Evolutionary conservation across 805 yeast genomes (phyloP).

Genomic region (Wickerhamomyces sydowiorum): DNA sequence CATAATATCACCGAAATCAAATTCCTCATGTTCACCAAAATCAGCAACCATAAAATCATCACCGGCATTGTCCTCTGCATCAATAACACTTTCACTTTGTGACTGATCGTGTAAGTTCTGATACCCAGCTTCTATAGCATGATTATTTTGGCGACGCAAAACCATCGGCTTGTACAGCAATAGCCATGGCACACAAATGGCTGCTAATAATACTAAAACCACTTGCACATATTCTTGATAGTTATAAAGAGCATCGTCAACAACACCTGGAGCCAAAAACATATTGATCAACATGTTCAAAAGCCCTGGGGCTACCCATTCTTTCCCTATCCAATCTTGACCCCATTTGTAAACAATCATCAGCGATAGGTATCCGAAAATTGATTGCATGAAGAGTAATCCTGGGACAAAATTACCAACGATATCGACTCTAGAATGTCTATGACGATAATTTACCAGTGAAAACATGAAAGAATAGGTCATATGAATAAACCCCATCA

Average conservation of each 20-base stretch:
- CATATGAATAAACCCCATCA: constrained; percentile 96
- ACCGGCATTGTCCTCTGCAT: constrained; percentile 41
- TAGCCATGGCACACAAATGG: constrained; percentile 90
- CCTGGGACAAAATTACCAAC: constrained; percentile 95
- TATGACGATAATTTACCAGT: constrained; percentile 68
- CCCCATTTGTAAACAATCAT: constrained; percentile 92
- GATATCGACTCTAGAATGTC: constrained; percentile 70
- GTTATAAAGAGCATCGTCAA: constrained; percentile 72
- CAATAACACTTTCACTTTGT: constrained; percentile 24
- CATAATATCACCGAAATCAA: constrained; percentile 87
- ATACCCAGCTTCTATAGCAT: constrained; percentile 45
- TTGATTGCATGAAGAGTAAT: constrained; percentile 89
- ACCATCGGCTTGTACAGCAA: constrained; percentile 78
- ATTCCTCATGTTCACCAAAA: constrained; percentile 47
- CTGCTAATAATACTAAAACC: constrained; percentile 65
- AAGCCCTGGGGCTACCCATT: constrained; percentile 83
- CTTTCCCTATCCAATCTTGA: constrained; percentile 80
- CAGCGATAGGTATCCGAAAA: constrained; percentile 86
- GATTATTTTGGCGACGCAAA: constrained; percentile 51
- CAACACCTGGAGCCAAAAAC: constrained; percentile 90
- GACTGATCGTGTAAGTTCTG: constrained; percentile 33
- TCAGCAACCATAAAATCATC: constrained; percentile 38
- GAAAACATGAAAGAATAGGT: constrained; percentile 83
- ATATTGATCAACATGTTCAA: constrained; percentile 92
- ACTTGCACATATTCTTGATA: constrained; percentile 81